Percentiles rank a stretch among this genome's conserved stretches.
phyloP scores from a whole-genome alignment of 176 grass and related monocot species.

The bread wheat (Triticum aestivum) region DNA sequence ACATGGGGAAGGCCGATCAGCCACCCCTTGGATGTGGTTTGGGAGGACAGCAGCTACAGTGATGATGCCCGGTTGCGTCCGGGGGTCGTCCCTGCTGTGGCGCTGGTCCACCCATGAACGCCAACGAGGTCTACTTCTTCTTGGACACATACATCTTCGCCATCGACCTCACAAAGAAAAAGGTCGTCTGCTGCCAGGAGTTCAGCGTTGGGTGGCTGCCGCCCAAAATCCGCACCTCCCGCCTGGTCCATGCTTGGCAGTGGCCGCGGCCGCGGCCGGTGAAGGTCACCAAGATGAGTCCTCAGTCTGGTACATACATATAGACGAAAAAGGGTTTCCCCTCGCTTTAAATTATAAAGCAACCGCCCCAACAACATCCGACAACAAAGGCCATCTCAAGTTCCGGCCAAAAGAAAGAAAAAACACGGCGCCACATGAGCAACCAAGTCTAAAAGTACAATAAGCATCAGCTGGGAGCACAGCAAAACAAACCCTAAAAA shows the following conservation, averaged over 20 bases:
- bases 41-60: neutral
- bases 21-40: neutral
- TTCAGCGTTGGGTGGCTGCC: neutral
- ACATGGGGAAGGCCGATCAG: neutral
- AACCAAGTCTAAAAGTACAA: too few relatives aligned
- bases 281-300: neutral
- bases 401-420: too few relatives aligned
- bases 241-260: neutral
- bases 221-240: neutral
- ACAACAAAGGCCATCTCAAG: too few relatives aligned
- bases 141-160: neutral
- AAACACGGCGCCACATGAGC: too few relatives aligned
- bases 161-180: neutral
- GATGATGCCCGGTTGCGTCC: neutral
- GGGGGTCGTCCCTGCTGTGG: neutral
- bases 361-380: too few relatives aligned
- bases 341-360: too few relatives aligned
- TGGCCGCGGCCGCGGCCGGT: too few relatives aligned
- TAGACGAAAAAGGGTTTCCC: too few relatives aligned
- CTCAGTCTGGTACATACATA: neutral
- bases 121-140: neutral
- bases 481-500: too few relatives aligned
- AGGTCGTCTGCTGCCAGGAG: neutral
- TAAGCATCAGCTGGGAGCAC: too few relatives aligned
- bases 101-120: neutral